Conservation (phyloP, 1,284 basidiomycete genomes). For the Taiwanofungus camphoratus region DNA sequence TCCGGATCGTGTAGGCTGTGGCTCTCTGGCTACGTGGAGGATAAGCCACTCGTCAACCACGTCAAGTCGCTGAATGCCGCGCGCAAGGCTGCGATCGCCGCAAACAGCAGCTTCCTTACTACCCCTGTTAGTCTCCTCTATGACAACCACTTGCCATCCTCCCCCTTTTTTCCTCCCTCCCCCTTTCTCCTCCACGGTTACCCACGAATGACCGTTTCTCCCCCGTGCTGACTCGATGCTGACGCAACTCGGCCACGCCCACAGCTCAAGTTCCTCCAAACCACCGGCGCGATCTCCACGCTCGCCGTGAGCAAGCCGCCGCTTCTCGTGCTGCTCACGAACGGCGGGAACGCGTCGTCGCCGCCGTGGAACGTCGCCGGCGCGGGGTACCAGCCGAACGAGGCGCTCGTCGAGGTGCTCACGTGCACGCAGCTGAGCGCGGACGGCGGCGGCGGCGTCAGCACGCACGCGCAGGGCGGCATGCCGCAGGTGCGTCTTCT, state of each 20-base stretch:
- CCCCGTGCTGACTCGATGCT: too few relatives aligned
- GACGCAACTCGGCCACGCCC: background rate
- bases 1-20: constrained; percentile 52
- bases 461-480: constrained; percentile 29
- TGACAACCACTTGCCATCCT: background rate
- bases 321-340: constrained; percentile 61
- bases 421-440: constrained; percentile 45
- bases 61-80: constrained; percentile 55
- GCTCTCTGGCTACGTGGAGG: constrained; percentile 44
- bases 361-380: constrained; percentile 43
- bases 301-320: constrained; percentile 61
- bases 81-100: constrained; percentile 48
- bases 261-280: constrained; percentile 44
- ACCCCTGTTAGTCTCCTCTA: constrained; percentile 37
- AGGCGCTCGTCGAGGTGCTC: constrained; percentile 58
- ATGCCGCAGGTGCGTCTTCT: constrained; percentile 35
- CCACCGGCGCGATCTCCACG: constrained; percentile 36
- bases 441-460: constrained; percentile 40
- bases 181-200: too few relatives aligned
- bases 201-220: too few relatives aligned
- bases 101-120: constrained; percentile 44
- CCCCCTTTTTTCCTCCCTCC: too few relatives aligned
- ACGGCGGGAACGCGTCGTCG: constrained; percentile 41
- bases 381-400: constrained; percentile 38
- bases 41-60: constrained; percentile 46